Evolutionary conservation across 345 rosid genomes (phyloP), one percentile per base, ranked within the genome.

Genomic region (Noccaea caerulescens): DNA sequence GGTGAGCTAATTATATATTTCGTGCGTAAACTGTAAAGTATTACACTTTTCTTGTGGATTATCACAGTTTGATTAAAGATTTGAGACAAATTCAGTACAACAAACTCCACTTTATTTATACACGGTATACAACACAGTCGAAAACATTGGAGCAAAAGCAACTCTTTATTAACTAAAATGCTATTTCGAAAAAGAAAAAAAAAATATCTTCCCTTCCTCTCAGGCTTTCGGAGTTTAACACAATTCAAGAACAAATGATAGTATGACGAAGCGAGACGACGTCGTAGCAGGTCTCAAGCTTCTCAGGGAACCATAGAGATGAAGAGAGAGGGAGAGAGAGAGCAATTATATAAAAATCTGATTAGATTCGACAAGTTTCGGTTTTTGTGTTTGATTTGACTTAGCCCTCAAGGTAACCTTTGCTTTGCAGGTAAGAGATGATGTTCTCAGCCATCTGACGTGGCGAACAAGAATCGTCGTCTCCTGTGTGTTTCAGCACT

Each of bases 361-460:
- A 44, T 10, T 53, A 71, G 25, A 52, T 18, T 63, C 63, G 76
- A 72, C 41, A 54, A 63, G 9, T 71, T 18, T 14, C 7, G 38
- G 6, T 0, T 9, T 61, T 33, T 7, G 54, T 25, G 16, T 52
- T 46, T 27, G 58, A 47, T 57, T 54, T 13, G 39, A 37, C 36
- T 85, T 80, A 87, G 27, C 85, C 84, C 32, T 66, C 72, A 72
- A 88, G 83, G 78, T 80, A 88, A 3, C 91, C 91, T 74, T 88
- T 84, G 67, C 58, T 84, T 60, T 84, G 86, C 76, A 92, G 71
- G 84, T 86, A 89, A 39, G 81, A 69, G 59, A 85, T 79, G 36
- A 92, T 89, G 32, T 71, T 77, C 69, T 82, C 90, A 42, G 91
- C 96, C 92, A 88, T 82, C 45, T 83, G 82, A 73, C 58, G 60